Percentiles rank a stretch among this genome's conserved stretches.
Conservation (phyloP, 1,284 basidiomycete species). For the Cryptococcus sp. region DNA sequence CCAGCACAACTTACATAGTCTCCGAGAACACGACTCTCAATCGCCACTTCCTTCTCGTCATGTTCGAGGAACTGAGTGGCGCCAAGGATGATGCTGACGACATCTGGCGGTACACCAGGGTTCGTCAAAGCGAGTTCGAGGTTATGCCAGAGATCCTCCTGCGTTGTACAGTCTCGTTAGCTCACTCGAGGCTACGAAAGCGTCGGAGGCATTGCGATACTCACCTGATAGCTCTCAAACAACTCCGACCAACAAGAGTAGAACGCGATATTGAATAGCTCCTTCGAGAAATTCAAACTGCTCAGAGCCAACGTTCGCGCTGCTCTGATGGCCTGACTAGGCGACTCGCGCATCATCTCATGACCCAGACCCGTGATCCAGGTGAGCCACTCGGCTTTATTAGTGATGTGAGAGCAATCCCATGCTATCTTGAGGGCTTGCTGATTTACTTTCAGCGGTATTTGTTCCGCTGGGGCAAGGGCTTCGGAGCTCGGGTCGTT, state of each 20-base stretch:
- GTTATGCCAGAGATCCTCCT: conserved; percentile 91
- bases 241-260: conserved; percentile 97
- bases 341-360: conserved; percentile 97
- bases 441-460: conserved; percentile 93
- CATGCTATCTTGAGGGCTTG: conserved; percentile 97
- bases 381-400: conserved; percentile 88
- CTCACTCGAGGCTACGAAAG: neutral
- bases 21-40: conserved; percentile 89
- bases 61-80: conserved; percentile 99
- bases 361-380: conserved; percentile 94
- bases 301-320: conserved; percentile 93
- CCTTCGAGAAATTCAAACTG: conserved; percentile 87
- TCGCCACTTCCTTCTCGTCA: conserved; percentile 93
- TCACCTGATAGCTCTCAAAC: conserved; percentile 91
- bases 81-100: conserved; percentile 92
- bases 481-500: conserved; percentile 36
- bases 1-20: conserved; percentile 64
- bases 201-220: conserved; percentile 24
- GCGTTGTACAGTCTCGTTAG: conserved; percentile 7
- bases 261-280: conserved; percentile 97
- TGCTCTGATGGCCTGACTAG: conserved; percentile 93
- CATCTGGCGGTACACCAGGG: conserved; percentile 77
- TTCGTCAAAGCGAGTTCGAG: conserved; percentile 86
- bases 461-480: conserved; percentile 63
- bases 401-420: conserved; percentile 80